Evolutionary conservation across 306 rosid genomes (phyloP).

Genomic region (Acacia crassicarpa): DNA sequence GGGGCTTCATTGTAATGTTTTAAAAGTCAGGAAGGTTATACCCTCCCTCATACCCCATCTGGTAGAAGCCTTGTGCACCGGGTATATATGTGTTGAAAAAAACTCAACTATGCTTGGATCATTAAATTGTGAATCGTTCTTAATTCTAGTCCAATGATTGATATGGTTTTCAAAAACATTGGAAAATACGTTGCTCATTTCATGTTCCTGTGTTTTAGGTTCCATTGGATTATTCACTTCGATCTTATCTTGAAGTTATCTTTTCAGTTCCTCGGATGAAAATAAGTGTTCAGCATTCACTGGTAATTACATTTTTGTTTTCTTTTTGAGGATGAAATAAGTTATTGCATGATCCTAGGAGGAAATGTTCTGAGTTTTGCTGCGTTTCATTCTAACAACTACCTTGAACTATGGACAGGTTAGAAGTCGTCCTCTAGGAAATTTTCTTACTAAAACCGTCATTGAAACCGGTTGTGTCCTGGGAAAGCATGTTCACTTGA

Average conservation of each 20-base stretch:
- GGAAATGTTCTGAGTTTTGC: background rate
- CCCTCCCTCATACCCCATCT: too few relatives aligned
- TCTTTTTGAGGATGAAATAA: conserved; percentile 14
- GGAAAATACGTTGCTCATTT: conserved; percentile 5
- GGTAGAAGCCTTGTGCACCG: too few relatives aligned
- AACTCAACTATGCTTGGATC: background rate
- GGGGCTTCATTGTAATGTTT: background rate
- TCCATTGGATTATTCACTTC: conserved; percentile 55
- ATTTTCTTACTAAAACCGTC: conserved; percentile 48
- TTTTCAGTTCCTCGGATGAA: conserved; percentile 63
- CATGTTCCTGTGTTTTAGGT: conserved; percentile 42
- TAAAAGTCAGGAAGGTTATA: background rate
- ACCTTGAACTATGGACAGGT: conserved; percentile 41
- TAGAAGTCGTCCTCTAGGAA: conserved; percentile 52
- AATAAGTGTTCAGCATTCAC: conserved; percentile 52
- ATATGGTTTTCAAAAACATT: background rate
- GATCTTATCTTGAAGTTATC: conserved; percentile 60
- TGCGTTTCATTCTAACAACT: conserved; percentile 20
- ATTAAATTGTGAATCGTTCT: background rate
- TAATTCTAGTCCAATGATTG: background rate
- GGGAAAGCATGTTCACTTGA: conserved; percentile 43
- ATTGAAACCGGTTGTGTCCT: conserved; percentile 37
- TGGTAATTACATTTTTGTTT: conserved; percentile 33
- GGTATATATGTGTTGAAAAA: background rate
- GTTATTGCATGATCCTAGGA: background rate